A percentile compares a stretch with the other conserved stretches of the same genome.
Conservation (phyloP, 2,329 filamentous ascomycete species). For the Alternaria burnsii region DNA sequence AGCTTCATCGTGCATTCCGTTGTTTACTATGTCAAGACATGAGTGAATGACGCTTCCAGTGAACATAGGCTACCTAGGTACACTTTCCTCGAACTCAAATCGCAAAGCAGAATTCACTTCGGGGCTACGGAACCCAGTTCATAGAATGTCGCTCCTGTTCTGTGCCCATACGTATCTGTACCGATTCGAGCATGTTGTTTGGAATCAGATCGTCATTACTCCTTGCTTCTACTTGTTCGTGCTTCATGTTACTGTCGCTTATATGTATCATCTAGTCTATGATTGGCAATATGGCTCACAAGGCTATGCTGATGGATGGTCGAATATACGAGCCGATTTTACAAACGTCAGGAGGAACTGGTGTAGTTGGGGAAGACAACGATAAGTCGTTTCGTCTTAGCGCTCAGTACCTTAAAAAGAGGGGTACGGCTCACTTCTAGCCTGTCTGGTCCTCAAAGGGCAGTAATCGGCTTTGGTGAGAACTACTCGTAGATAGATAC, state of each 20-base stretch:
- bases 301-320: constrained; percentile 8
- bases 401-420: neutral
- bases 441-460: constrained; percentile 12
- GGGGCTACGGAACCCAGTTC: too few species aligned
- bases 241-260: constrained; percentile 51
- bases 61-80: neutral
- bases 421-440: constrained; percentile 7
- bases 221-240: constrained; percentile 58
- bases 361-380: neutral
- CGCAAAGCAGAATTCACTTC: neutral
- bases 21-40: neutral
- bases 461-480: neutral
- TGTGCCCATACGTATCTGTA: neutral
- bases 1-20: neutral
- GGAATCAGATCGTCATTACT: constrained; percentile 52
- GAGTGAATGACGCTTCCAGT: neutral
- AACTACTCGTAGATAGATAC: neutral
- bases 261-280: constrained; percentile 48
- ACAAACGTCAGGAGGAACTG: neutral
- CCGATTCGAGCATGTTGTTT: neutral
- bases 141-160: neutral
- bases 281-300: constrained; percentile 23
- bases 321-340: neutral
- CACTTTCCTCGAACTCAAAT: neutral
- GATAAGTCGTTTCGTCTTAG: constrained; percentile 6